Percentiles rank a stretch among this genome's conserved stretches.
phyloP scores from a whole-genome alignment of 768 basidiomycete species.

The Clitopilus passeckerianus region DNA sequence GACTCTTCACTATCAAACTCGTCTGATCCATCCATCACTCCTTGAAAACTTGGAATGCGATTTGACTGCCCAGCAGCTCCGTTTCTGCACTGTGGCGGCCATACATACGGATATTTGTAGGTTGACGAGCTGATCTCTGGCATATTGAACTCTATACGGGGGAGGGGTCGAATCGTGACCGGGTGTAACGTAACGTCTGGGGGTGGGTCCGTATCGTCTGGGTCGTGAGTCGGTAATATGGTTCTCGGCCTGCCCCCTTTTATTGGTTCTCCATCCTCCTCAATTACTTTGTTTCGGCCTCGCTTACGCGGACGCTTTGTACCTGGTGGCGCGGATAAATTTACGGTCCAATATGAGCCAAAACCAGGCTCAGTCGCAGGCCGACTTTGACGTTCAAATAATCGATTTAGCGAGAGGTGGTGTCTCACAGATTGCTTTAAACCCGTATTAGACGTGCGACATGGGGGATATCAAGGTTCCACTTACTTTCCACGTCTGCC shows the following conservation, averaged over 20 bases:
- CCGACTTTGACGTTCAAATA: constrained; percentile 78
- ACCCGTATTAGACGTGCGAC: constrained; percentile 8
- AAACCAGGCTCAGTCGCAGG: constrained; percentile 84
- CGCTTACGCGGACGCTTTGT: constrained; percentile 84
- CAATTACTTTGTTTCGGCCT: constrained; percentile 54
- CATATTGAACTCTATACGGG: background rate
- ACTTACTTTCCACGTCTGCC: constrained; percentile 79
- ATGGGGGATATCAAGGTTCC: background rate
- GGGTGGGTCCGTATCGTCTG: background rate
- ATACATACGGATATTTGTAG: background rate
- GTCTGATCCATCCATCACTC: constrained; percentile 26
- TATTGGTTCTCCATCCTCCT: constrained; percentile 21
- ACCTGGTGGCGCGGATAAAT: constrained; percentile 77
- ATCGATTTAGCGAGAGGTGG: constrained; percentile 74
- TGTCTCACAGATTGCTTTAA: constrained; percentile 82
- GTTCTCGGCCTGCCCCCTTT: constrained; percentile 39
- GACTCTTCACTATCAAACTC: constrained; percentile 65
- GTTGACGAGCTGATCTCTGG: background rate
- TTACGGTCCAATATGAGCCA: constrained; percentile 90
- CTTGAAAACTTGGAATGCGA: background rate
- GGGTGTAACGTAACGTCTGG: background rate
- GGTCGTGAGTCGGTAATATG: constrained; percentile 4
- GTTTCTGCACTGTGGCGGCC: background rate
- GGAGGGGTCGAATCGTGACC: background rate
- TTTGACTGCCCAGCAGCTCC: background rate